phyloP scores from a whole-genome alignment of 75 land plant genomes.

The Selaginella moellendorffii region DNA sequence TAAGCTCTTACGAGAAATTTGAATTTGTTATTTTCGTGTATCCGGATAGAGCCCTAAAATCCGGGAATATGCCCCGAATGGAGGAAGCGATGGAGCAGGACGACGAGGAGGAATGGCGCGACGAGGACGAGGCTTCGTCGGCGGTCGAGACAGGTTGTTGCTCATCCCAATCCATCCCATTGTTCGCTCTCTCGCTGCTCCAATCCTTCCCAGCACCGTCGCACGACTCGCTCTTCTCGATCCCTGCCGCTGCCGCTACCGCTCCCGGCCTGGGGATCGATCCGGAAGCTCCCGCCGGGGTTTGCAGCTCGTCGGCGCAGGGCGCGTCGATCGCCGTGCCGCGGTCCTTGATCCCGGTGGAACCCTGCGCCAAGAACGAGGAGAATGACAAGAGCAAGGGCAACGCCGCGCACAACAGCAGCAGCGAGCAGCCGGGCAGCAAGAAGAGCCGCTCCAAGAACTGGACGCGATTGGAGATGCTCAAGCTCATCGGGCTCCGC shows the following conservation, averaged over 20 bases:
- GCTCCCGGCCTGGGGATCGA: too few relatives aligned
- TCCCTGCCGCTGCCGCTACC: background rate
- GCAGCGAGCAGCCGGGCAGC: background rate
- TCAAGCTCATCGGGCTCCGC: background rate
- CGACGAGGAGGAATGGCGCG: slow-evolving; percentile 3
- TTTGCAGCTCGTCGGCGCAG: background rate
- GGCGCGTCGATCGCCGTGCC: background rate
- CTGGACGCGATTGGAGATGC: slow-evolving; percentile 4
- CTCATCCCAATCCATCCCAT: background rate
- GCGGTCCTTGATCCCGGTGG: background rate
- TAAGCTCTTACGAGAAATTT: too few relatives aligned
- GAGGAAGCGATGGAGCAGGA: background rate
- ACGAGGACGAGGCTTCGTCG: background rate
- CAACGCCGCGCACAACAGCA: background rate
- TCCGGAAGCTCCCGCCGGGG: background rate
- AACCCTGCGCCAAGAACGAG: background rate
- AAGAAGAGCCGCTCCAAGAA: slow-evolving; percentile 5
- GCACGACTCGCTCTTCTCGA: background rate
- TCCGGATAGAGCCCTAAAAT: too few relatives aligned
- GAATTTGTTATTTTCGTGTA: too few relatives aligned
- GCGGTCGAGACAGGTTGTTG: background rate
- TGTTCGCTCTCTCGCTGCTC: background rate
- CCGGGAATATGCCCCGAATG: background rate
- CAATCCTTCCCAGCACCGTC: background rate
- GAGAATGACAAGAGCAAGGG: background rate